Percentiles rank a stretch among this genome's conserved stretches.
Evolutionary conservation across 805 yeast genomes (phyloP).

Genomic region (Kuraishia ogatae): DNA sequence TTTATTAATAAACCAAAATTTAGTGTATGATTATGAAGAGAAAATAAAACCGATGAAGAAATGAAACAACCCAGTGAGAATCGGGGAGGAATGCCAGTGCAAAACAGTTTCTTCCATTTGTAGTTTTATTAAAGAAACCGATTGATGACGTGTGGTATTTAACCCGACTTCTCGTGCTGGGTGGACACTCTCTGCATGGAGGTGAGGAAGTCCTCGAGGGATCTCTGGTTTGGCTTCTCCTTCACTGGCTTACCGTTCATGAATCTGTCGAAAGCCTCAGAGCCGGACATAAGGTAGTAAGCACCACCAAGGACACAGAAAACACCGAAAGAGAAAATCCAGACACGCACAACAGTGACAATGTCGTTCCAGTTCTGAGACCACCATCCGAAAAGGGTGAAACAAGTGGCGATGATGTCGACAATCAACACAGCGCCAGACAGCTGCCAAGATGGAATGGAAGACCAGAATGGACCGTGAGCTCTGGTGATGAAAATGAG

Average conservation of each 20-base stretch:
- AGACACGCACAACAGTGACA: constrained; percentile 88
- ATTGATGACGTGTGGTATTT: constrained; percentile 14
- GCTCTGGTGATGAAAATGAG: constrained; percentile 95
- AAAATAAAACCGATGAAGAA: neutral
- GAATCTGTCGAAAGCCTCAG: constrained; percentile 71
- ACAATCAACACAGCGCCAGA: constrained; percentile 88
- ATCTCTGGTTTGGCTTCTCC: constrained; percentile 52
- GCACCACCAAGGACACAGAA: constrained; percentile 96
- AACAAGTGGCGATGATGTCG: constrained; percentile 87
- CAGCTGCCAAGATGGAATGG: constrained; percentile 93
- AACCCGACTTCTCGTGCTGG: constrained; percentile 77
- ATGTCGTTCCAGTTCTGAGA: constrained; percentile 96
- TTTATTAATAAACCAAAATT: neutral
- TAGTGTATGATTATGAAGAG: neutral
- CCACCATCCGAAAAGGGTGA: constrained; percentile 95
- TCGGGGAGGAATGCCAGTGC: neutral
- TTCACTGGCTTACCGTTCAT: constrained; percentile 73
- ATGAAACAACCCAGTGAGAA: neutral
- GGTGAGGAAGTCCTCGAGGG: constrained; percentile 75
- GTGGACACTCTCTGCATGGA: constrained; percentile 87
- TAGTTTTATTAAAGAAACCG: neutral
- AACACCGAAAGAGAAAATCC: constrained; percentile 95
- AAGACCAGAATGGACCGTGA: constrained; percentile 98
- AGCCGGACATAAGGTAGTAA: constrained; percentile 85
- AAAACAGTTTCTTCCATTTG: neutral